Conservation (phyloP, 192 early-diverging fungal genomes). For the Coemansia sp. region DNA sequence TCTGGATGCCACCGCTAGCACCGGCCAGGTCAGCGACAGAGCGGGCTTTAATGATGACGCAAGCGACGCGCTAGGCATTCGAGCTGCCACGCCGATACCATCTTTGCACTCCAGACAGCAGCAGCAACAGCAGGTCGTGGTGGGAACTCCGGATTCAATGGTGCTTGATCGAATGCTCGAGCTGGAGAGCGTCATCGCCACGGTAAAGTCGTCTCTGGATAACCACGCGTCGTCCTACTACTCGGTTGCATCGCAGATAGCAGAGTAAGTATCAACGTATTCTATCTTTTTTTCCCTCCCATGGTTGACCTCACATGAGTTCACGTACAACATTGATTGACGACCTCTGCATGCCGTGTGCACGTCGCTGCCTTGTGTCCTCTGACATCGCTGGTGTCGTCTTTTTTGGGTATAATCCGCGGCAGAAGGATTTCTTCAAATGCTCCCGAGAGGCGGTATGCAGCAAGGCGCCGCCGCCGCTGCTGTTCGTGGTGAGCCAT, state of each 20-base stretch:
- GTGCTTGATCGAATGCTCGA: constrained; percentile 38
- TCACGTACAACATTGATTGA: not conserved
- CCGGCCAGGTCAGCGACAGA: not conserved
- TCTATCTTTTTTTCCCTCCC: not conserved
- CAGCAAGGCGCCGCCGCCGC: constrained; percentile 1
- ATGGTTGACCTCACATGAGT: not conserved
- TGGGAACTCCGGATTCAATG: constrained; percentile 4
- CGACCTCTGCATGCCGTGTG: not conserved
- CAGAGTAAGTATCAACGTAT: constrained; percentile 33
- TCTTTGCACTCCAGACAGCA: not conserved
- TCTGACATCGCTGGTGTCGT: not conserved
- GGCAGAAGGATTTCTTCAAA: not conserved
- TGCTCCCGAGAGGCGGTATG: not conserved
- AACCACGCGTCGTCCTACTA: constrained; percentile 50
- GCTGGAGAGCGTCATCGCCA: constrained; percentile 38
- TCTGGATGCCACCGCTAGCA: not conserved
- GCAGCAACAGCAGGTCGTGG: not conserved
- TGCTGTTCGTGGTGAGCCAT: not conserved
- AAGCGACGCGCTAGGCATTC: not conserved
- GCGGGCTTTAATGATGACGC: not conserved
- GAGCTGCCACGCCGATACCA: constrained; percentile 1
- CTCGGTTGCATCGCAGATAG: constrained; percentile 54
- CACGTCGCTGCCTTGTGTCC: not conserved
- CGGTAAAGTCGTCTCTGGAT: constrained; percentile 47
- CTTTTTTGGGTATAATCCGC: not conserved